Base-by-base conservation (phyloP, 2,329 filamentous ascomycete genomes). In the Calonectria pteridis region DNA sequence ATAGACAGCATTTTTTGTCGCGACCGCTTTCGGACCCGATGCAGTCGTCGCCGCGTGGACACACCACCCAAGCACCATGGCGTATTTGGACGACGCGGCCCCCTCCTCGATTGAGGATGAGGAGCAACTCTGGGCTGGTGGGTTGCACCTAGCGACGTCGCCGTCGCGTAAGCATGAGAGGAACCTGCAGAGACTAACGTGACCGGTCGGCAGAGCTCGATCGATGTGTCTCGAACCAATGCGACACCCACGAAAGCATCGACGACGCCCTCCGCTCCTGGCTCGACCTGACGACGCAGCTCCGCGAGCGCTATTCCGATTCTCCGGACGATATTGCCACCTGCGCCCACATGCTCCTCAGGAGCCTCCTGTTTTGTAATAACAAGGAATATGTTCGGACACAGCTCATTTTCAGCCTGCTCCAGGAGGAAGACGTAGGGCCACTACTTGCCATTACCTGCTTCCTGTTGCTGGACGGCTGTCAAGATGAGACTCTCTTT, bases 81-180 rank as follows among this genome's bases (percentile, higher is more conserved):
- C 87, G 80, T 87, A 94, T 87, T 91, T 91, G 86, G 93, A 95
- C 73, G 82, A 81, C 72, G 73, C 90, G 82, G 90, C 89, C 80
- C 90, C 91, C 84, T 89, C 88, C 82, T 43, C 67, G 23, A 89
- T 94, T 84, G 93, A 96, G 85, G 93, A 92, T 84, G 94, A 95
- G 86, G 91, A 95, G 84, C 93, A 96, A 86, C 95, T 98, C 87
- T 98, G 95, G 96, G 89, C 93, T 85, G 94, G 96, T 98, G 78
- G 78, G 84, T 82, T 62, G 67, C 43, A 18, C 10, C 46, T 29
- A 23, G 35, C 40, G 49, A 46, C 29, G 13, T 33, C 55, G 51
- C 51, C 50, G 51, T 40, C 51, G 40, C 50, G 55, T 31, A 49
- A 53, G 16, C 37, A 33, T 79, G 65, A 66, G 18, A 72, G 33